Percentiles rank a stretch among this genome's conserved stretches.
Evolutionary conservation across 2,329 filamentous ascomycete genomes (phyloP).

Genomic region (Talaromyces atroroseus): DNA sequence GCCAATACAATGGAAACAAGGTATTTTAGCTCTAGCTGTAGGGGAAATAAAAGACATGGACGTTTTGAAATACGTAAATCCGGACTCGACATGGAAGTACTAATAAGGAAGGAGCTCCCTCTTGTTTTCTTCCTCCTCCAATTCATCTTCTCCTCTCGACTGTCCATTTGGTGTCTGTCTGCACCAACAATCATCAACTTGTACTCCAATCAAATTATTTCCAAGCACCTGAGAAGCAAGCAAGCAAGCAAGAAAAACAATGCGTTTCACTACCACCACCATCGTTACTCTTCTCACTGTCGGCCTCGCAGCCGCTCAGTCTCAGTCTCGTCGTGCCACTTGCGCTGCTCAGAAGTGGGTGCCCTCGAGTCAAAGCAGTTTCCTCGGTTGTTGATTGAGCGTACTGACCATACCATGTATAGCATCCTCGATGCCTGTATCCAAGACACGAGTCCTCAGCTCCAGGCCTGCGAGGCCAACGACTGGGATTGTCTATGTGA

Average conservation of each 20-base stretch:
- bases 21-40: neutral
- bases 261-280: constrained; percentile 12
- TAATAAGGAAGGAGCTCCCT: neutral
- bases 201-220: neutral
- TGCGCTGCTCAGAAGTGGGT: constrained; percentile 20
- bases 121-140: neutral
- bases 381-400: neutral
- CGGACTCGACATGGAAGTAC: neutral
- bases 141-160: neutral
- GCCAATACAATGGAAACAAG: neutral
- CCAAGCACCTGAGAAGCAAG: neutral
- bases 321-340: constrained; percentile 1
- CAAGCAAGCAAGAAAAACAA: constrained; percentile 8
- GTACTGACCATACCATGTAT: neutral
- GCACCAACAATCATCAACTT: neutral
- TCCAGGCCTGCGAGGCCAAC: constrained; percentile 41
- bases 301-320: constrained; percentile 14
- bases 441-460: constrained; percentile 33
- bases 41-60: neutral
- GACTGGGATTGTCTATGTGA: constrained; percentile 56
- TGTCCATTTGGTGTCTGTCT: neutral
- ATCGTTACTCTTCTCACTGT: constrained; percentile 15
- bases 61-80: constrained; percentile 6
- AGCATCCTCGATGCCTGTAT: constrained; percentile 50
- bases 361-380: neutral